A percentile compares a stretch with the other conserved stretches of the same genome.
Conservation (phyloP, 306 rosid genomes). For the Acacia crassicarpa region DNA sequence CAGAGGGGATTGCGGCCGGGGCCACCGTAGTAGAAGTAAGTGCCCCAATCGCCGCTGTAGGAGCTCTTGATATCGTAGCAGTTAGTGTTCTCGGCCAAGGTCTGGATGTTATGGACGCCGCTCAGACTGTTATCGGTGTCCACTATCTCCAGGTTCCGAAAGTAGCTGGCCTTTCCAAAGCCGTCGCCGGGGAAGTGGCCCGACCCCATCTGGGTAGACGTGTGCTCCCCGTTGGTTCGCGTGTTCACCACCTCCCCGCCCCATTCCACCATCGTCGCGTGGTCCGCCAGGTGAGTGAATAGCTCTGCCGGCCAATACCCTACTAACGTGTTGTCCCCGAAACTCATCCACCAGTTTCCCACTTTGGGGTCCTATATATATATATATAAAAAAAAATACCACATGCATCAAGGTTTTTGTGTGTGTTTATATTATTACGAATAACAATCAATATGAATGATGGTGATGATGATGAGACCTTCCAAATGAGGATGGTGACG, state of each 20-base stretch:
- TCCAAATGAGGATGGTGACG: conserved; percentile 86
- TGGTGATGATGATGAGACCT: conserved; percentile 44
- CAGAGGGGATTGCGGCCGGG: conserved; percentile 78
- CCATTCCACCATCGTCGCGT: conserved; percentile 97
- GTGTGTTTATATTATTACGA: not conserved
- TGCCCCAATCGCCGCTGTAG: conserved; percentile 73
- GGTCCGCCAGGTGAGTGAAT: conserved; percentile 79
- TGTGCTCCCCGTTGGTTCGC: conserved; percentile 64
- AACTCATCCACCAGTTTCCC: conserved; percentile 99
- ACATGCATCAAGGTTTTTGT: not conserved
- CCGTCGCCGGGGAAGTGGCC: conserved; percentile 84
- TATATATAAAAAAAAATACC: not conserved
- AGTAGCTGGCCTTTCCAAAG: conserved; percentile 89
- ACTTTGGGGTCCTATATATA: conserved; percentile 59
- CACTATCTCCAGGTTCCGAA: conserved; percentile 82
- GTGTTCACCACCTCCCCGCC: conserved; percentile 95
- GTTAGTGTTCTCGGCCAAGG: conserved; percentile 72
- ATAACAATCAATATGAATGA: not conserved
- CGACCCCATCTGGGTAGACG: conserved; percentile 91
- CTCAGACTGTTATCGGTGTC: conserved; percentile 80
- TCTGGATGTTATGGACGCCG: conserved; percentile 57
- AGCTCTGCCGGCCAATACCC: conserved; percentile 96
- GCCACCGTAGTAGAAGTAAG: conserved; percentile 89
- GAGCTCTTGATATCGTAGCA: conserved; percentile 79
- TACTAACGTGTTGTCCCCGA: conserved; percentile 65